Conservation (phyloP, 768 basidiomycete species). For the Suillus fuscotomentosus region DNA sequence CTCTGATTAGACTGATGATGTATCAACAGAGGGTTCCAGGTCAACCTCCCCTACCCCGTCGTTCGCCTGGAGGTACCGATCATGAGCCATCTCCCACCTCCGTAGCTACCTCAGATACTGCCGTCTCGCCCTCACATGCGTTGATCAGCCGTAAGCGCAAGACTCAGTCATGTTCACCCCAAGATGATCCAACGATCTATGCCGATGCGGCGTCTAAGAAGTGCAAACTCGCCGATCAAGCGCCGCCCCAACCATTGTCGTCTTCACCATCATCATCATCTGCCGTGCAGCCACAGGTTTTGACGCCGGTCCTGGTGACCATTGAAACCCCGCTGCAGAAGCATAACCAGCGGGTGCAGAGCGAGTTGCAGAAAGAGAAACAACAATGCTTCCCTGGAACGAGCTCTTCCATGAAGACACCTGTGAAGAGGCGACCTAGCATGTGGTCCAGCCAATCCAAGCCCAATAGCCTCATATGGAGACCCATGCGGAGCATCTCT, state of each 20-base stretch:
- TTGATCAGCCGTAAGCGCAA: neutral
- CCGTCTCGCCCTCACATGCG: neutral
- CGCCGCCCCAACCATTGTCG: neutral
- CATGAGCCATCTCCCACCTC: neutral
- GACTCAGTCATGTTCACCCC: neutral
- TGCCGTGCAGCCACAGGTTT: neutral
- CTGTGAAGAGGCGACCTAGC: neutral
- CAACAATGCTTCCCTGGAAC: neutral
- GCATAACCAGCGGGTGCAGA: neutral
- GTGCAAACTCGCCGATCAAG: neutral
- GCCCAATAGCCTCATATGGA: neutral
- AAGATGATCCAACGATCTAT: neutral
- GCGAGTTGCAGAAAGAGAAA: neutral
- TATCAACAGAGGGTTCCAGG: slow-evolving; percentile 21
- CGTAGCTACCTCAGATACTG: neutral
- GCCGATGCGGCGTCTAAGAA: neutral
- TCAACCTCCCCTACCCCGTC: slow-evolving; percentile 23
- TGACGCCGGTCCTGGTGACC: neutral
- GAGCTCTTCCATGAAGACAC: neutral
- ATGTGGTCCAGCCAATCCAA: neutral
- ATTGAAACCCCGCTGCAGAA: neutral
- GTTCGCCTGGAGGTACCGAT: neutral
- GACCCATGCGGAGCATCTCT: neutral
- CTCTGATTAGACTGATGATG: neutral
- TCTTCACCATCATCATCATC: neutral